A percentile compares a stretch with the other conserved stretches of the same genome.
These are phyloP conservation scores for Alliaria petiolata DNA, from an alignment of 345 rosid genomes.

Conservation along the genomic window DNA sequence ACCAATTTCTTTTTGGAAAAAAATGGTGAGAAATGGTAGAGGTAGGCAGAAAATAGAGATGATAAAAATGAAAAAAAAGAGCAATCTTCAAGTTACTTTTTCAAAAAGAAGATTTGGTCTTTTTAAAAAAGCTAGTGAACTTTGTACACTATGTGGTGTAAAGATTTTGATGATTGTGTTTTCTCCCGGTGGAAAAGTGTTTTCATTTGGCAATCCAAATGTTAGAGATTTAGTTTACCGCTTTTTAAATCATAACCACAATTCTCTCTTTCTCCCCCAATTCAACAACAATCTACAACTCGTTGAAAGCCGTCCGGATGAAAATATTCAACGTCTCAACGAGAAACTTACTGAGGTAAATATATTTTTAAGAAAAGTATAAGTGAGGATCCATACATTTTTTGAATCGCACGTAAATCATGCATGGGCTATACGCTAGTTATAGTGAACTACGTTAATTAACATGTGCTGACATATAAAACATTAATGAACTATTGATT, in stretches of 20 bases:
- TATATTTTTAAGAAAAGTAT: too few relatives aligned
- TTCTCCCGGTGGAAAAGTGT: constrained; percentile 35
- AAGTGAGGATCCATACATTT: too few relatives aligned
- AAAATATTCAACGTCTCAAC: constrained; percentile 41
- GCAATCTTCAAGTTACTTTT: constrained; percentile 15
- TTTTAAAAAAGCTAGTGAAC: constrained; percentile 27
- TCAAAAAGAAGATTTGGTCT: constrained; percentile 22
- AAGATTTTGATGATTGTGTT: constrained; percentile 15
- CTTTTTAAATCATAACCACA: not conserved
- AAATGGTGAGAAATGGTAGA: constrained; percentile 29
- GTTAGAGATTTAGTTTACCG: constrained; percentile 34
- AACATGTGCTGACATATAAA: too few relatives aligned
- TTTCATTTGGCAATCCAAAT: constrained; percentile 51
- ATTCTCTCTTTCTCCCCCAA: not conserved
- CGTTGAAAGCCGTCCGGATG: constrained; percentile 35
- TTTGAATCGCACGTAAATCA: too few relatives aligned
- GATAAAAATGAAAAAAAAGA: not conserved
- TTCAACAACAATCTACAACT: constrained; percentile 7
- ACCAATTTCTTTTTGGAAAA: not conserved
- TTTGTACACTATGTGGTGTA: constrained; percentile 10
- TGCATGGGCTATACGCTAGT: too few relatives aligned
- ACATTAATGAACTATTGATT: too few relatives aligned
- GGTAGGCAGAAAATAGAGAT: not conserved
- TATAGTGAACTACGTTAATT: too few relatives aligned
- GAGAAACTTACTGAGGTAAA: constrained; percentile 32